Evolutionary conservation across 192 early-diverging fungal genomes (phyloP), one percentile per base, ranked within the genome.

Genomic region (Spizellomyces punctatus): DNA sequence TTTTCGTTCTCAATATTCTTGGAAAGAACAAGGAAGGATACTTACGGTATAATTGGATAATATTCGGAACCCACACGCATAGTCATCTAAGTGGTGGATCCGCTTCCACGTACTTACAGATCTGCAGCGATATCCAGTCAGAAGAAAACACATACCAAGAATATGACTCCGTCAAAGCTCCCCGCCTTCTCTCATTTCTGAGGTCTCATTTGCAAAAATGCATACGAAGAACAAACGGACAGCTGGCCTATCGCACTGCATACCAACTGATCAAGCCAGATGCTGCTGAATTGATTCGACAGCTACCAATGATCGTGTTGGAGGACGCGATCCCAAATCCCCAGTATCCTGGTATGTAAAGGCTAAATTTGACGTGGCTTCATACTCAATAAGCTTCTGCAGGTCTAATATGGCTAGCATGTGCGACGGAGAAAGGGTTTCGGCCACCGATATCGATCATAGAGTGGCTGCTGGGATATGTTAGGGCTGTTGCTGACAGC

Each of bases 401-500:
- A 56, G 54, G 54, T 56, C 64, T 65, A 12, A 48, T 65, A 14
- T 65, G 64, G 64, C 46, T 65, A 7, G 17, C 49, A 19, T 65
- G 64, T 48, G 64, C 64, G 21, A 16, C 49, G 43, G 49, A 45
- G 8, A 65, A 65, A 19, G 64, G 64, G 36, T 65, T 65, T 50
- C 46, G 49, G 19, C 64, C 64, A 65, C 64, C 64, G 8, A 47
- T 6, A 19, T 49, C 14, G 14, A 49, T 45, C 14, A 12, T 65
- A 14, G 45, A 65, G 46, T 65, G 64, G 64, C 10, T 65, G 12
- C 36, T 48, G 16, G 64, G 64, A n/a, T 48, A 49, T 47, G 64
- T 65, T n/a, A 47, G 7, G 21, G 64, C 64, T n/a, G 16, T 65
- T 49, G 64, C 44, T 19, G n/a, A 17, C n/a, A n/a, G 42, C 6